These are phyloP conservation scores for Rhizophora apiculata DNA, from an alignment of 345 rosid genomes.

Conservation along the genomic window DNA sequence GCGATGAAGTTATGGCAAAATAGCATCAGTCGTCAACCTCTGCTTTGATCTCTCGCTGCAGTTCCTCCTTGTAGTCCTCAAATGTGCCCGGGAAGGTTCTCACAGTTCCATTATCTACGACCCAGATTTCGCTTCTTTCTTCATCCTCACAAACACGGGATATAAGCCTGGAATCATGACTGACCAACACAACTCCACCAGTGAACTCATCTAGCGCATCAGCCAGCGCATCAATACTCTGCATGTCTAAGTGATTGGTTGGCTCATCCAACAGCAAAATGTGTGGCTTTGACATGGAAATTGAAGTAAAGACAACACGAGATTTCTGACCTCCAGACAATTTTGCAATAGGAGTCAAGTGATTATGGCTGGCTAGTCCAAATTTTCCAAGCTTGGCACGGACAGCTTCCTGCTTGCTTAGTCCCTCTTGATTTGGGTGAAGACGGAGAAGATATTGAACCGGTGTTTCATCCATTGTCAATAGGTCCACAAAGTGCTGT, in stretches of 20 bases:
- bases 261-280: constrained; percentile 88
- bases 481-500: constrained; percentile 89
- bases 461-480: constrained; percentile 89
- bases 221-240: constrained; percentile 92
- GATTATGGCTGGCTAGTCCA: constrained; percentile 90
- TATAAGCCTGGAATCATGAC: constrained; percentile 91
- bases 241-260: constrained; percentile 94
- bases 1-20: background rate
- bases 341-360: constrained; percentile 80
- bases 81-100: constrained; percentile 54
- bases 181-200: constrained; percentile 89
- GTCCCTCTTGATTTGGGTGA: constrained; percentile 94
- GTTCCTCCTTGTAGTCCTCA: constrained; percentile 83
- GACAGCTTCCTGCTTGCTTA: constrained; percentile 93
- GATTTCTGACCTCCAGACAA: constrained; percentile 92
- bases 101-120: constrained; percentile 82
- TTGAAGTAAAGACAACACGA: constrained; percentile 88
- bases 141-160: constrained; percentile 84
- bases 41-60: constrained; percentile 67
- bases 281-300: constrained; percentile 92
- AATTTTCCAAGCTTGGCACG: constrained; percentile 93
- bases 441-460: constrained; percentile 93
- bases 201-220: constrained; percentile 88
- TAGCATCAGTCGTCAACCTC: constrained; percentile 63
- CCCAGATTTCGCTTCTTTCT: constrained; percentile 88